Evolutionary conservation across 1,284 basidiomycete species (phyloP).

Genomic region (Phellopilus nigrolimitatus): DNA sequence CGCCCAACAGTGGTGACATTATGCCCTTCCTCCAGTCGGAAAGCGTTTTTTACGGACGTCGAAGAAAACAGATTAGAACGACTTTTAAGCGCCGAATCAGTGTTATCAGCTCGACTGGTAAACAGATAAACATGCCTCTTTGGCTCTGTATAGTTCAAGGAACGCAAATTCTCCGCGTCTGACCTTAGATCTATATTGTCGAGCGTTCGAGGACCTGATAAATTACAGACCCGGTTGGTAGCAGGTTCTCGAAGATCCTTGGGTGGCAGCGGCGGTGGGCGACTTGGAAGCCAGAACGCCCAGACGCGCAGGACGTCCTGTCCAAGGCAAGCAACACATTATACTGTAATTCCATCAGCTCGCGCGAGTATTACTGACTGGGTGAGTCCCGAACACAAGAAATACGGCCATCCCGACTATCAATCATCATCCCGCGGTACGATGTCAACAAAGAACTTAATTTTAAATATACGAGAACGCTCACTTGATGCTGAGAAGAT

Average conservation of each 20-base stretch:
- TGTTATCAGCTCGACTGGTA: too few relatives aligned
- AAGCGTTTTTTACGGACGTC: neutral
- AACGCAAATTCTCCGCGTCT: too few relatives aligned
- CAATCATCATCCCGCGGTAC: too few relatives aligned
- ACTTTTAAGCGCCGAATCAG: too few relatives aligned
- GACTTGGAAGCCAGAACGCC: slow-evolving; percentile 30
- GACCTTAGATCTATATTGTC: too few relatives aligned
- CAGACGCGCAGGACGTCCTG: slow-evolving; percentile 36
- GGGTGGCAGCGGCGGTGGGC: slow-evolving; percentile 1
- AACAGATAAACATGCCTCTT: too few relatives aligned
- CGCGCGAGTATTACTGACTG: slow-evolving; percentile 23
- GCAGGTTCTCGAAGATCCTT: neutral
- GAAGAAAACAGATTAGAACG: neutral
- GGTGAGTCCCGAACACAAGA: slow-evolving; percentile 35
- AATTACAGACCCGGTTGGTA: neutral
- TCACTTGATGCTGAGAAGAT: slow-evolving; percentile 34
- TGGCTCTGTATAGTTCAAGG: too few relatives aligned
- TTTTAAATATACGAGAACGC: slow-evolving; percentile 2
- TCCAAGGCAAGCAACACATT: neutral
- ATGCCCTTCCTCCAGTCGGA: neutral
- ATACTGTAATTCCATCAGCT: neutral
- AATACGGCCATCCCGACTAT: neutral
- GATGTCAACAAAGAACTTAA: neutral
- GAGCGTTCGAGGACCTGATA: too few relatives aligned
- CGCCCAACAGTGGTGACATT: slow-evolving; percentile 5